phyloP scores from a whole-genome alignment of 805 yeast species.

The Myxozyma geophila region DNA sequence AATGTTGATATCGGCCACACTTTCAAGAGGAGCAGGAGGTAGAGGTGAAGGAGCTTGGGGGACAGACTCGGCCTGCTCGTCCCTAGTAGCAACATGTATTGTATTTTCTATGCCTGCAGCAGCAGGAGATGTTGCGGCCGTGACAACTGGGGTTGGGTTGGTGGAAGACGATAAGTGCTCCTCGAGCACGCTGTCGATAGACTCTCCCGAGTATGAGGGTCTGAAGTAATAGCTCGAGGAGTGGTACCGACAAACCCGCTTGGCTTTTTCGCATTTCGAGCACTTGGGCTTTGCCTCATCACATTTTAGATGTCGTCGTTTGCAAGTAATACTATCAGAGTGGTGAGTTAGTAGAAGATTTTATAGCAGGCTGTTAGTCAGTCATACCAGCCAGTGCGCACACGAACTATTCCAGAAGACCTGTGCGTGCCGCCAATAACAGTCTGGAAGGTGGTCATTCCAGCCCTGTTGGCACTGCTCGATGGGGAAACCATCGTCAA shows the following conservation, averaged over 20 bases:
- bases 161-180: constrained; percentile 9
- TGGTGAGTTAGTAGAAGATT: not conserved
- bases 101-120: not conserved
- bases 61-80: too few relatives aligned
- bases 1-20: too few relatives aligned
- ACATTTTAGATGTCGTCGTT: constrained; percentile 30
- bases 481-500: too few relatives aligned
- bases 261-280: constrained; percentile 24
- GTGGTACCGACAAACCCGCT: constrained; percentile 20
- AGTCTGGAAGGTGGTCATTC: constrained; percentile 4
- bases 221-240: constrained; percentile 22
- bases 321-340: constrained; percentile 25
- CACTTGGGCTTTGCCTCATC: constrained; percentile 27
- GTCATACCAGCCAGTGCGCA: constrained; percentile 21
- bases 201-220: not conserved
- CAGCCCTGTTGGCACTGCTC: not conserved
- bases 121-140: not conserved
- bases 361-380: not conserved
- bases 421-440: constrained; percentile 3
- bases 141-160: not conserved
- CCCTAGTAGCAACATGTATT: not conserved
- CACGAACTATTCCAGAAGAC: constrained; percentile 15
- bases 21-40: too few relatives aligned
- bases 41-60: too few relatives aligned
- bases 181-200: constrained; percentile 15